phyloP scores from a whole-genome alignment of 163 green algal species.

The Trebouxia gelatinosa region DNA sequence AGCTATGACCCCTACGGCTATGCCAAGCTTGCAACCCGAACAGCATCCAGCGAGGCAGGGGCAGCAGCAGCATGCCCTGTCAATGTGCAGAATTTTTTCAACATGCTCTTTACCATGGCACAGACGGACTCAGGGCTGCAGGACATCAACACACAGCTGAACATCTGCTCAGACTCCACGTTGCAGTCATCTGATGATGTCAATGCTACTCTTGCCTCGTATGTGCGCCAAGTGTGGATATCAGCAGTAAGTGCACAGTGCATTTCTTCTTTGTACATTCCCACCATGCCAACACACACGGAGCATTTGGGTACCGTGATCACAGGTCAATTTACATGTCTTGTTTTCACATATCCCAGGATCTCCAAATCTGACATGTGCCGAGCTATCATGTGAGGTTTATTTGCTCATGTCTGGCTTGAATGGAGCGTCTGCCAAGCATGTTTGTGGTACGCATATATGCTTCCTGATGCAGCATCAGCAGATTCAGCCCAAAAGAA shows the following conservation, averaged over 20 bases:
- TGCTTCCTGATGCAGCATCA: no score
- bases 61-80: neutral
- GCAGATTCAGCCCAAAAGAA: no score
- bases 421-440: no score
- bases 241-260: neutral
- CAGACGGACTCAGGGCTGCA: neutral
- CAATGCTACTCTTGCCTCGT: neutral
- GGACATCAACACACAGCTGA: slow-evolving; percentile 2
- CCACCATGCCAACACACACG: no score
- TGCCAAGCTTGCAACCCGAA: slow-evolving; percentile 7
- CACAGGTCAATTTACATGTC: no score
- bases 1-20: slow-evolving; percentile 20
- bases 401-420: no score
- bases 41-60: slow-evolving; percentile 14
- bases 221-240: neutral
- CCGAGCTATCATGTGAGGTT: no score
- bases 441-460: no score
- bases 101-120: slow-evolving; percentile 2
- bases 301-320: no score
- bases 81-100: slow-evolving; percentile 21
- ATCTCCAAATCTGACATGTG: no score
- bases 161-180: neutral
- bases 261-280: no score
- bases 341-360: no score
- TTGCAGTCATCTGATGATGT: neutral